Evolutionary conservation across 257 asterid species (phyloP).

Genomic region (Nicotiana sylvestris): DNA sequence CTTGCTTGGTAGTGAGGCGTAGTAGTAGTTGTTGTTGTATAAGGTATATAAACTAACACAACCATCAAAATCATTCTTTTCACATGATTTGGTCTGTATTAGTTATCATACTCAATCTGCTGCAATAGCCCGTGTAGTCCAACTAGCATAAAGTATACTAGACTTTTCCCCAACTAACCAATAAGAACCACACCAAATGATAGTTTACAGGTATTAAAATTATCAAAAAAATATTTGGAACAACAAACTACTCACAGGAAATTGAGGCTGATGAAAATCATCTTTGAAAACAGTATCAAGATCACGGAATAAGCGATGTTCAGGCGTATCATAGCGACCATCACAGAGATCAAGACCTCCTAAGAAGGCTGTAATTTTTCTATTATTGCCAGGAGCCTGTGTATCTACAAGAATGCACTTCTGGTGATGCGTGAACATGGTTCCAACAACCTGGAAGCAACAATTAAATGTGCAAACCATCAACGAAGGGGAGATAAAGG

Average conservation of each 20-base stretch:
- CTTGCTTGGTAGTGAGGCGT: no score
- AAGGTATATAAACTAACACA: background rate
- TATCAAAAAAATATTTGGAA: background rate
- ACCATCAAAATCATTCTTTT: background rate
- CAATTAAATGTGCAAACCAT: background rate
- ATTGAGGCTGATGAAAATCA: constrained; percentile 79
- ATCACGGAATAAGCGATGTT: constrained; percentile 68
- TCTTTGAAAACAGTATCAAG: constrained; percentile 65
- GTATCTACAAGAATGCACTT: constrained; percentile 90
- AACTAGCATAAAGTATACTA: background rate
- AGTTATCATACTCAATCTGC: background rate
- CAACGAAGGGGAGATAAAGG: background rate
- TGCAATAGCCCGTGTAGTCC: background rate
- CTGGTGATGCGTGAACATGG: constrained; percentile 86
- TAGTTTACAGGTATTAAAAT: background rate
- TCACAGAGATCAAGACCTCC: constrained; percentile 97
- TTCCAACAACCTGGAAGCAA: constrained; percentile 73
- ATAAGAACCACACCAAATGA: background rate
- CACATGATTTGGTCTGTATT: background rate
- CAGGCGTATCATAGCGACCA: constrained; percentile 95
- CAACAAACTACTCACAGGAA: constrained; percentile 51
- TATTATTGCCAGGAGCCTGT: constrained; percentile 76
- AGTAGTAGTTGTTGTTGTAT: no score
- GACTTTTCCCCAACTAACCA: background rate
- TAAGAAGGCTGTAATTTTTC: constrained; percentile 78